Evolutionary conservation across 2,329 filamentous ascomycete genomes (phyloP).

Genomic region (Cryphonectria japonica): DNA sequence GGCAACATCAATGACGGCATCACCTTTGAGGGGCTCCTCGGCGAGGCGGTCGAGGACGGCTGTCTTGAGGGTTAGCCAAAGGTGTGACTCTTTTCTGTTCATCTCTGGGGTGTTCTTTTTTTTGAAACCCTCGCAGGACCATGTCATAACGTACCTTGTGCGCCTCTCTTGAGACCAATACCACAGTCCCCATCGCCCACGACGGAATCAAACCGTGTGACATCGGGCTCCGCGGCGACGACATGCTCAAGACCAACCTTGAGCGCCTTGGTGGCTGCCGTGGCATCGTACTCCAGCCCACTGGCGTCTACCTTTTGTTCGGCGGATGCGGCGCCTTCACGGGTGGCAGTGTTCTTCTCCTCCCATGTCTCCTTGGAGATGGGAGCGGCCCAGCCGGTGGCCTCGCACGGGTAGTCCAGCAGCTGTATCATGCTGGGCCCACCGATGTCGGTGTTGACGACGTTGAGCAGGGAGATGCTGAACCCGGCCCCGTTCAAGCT

Average conservation of each 20-base stretch:
- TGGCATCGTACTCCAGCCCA: slow-evolving; percentile 57
- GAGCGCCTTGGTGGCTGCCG: slow-evolving; percentile 55
- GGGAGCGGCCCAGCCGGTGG: slow-evolving; percentile 70
- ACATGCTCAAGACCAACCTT: slow-evolving; percentile 62
- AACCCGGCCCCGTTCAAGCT: slow-evolving; percentile 78
- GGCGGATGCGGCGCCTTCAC: slow-evolving; percentile 43
- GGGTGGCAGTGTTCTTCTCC: slow-evolving; percentile 52
- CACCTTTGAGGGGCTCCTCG: slow-evolving; percentile 50
- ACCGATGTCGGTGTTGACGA: slow-evolving; percentile 60
- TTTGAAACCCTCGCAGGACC: not conserved
- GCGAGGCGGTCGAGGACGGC: slow-evolving; percentile 57
- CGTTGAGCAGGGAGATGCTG: slow-evolving; percentile 71
- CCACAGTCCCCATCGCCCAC: slow-evolving; percentile 92
- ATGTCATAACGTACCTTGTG: slow-evolving; percentile 60
- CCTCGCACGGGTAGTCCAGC: slow-evolving; percentile 71
- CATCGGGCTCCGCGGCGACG: slow-evolving; percentile 69
- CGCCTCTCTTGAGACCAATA: slow-evolving; percentile 81
- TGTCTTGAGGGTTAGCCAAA: slow-evolving; percentile 36
- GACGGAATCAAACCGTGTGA: slow-evolving; percentile 77
- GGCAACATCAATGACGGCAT: slow-evolving; percentile 57
- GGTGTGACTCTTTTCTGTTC: too few relatives aligned
- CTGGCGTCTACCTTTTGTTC: slow-evolving; percentile 46
- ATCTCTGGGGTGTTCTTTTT: too few relatives aligned
- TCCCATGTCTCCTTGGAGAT: slow-evolving; percentile 68
- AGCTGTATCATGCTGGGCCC: slow-evolving; percentile 69